A percentile compares a stretch with the other conserved stretches of the same genome.
Conservation (phyloP, 805 yeast genomes). For the Myxozyma geophila region DNA sequence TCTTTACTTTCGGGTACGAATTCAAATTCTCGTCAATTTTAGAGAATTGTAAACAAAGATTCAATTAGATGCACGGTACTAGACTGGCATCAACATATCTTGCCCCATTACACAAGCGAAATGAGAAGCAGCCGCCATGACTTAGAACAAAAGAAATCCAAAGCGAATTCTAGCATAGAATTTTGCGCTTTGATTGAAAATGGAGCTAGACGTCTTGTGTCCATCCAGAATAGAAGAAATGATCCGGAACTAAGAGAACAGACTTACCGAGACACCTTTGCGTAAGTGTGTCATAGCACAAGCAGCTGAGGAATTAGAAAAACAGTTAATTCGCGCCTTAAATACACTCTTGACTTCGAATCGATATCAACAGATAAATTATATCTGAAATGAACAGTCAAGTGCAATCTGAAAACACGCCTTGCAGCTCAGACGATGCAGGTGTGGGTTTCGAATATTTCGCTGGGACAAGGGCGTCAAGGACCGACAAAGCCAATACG, state of each 20-base stretch:
- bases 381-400: neutral
- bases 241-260: neutral
- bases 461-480: slow-evolving; percentile 14
- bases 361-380: neutral
- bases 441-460: neutral
- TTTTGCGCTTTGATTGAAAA: neutral
- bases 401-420: neutral
- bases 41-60: no score
- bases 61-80: no score
- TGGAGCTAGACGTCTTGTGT: neutral
- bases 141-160: no score
- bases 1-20: no score
- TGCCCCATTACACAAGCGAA: no score
- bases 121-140: no score
- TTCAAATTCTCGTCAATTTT: no score
- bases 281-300: slow-evolving; percentile 13
- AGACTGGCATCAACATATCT: no score
- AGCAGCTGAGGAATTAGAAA: neutral
- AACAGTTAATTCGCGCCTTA: neutral
- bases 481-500: neutral
- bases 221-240: neutral
- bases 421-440: neutral
- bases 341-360: neutral
- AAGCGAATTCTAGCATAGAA: neutral
- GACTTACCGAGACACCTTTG: slow-evolving; percentile 13